Conservation (phyloP, 2,329 filamentous ascomycete species). For the Daldinia eschscholtzii region DNA sequence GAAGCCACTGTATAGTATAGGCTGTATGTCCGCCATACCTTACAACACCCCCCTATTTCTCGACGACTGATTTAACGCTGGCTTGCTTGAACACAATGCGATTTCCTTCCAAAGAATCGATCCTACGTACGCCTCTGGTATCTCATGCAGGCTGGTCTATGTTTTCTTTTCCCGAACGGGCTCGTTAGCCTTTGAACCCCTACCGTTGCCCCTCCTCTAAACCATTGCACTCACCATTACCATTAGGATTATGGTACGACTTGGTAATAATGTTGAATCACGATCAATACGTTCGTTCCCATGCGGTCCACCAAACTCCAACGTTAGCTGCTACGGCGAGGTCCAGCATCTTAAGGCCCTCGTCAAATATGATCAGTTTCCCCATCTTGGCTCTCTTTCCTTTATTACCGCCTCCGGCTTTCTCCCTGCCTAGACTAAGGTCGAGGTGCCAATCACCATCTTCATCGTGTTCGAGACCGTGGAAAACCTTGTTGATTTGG, state of each 20-base stretch:
- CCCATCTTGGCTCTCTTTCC: slow-evolving; percentile 93
- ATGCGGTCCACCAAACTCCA: slow-evolving; percentile 92
- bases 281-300: slow-evolving; percentile 66
- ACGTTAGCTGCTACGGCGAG: slow-evolving; percentile 91
- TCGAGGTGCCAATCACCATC: slow-evolving; percentile 68
- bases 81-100: slow-evolving; percentile 2
- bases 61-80: background rate
- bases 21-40: slow-evolving; percentile 6
- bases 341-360: slow-evolving; percentile 96
- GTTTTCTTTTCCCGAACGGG: background rate
- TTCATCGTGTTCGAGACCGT: slow-evolving; percentile 54
- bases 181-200: background rate
- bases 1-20: slow-evolving; percentile 7
- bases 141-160: slow-evolving; percentile 37
- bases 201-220: background rate
- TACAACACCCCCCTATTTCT: background rate
- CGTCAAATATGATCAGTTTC: slow-evolving; percentile 89
- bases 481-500: slow-evolving; percentile 48
- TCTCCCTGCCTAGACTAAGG: slow-evolving; percentile 82
- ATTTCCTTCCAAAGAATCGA: slow-evolving; percentile 16
- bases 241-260: background rate
- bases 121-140: slow-evolving; percentile 33
- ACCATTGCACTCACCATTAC: background rate
- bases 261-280: background rate
- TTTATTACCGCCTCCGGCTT: slow-evolving; percentile 85